phyloP scores from a whole-genome alignment of 2,329 filamentous ascomycete species.

The Hymenoscyphus scutula region DNA sequence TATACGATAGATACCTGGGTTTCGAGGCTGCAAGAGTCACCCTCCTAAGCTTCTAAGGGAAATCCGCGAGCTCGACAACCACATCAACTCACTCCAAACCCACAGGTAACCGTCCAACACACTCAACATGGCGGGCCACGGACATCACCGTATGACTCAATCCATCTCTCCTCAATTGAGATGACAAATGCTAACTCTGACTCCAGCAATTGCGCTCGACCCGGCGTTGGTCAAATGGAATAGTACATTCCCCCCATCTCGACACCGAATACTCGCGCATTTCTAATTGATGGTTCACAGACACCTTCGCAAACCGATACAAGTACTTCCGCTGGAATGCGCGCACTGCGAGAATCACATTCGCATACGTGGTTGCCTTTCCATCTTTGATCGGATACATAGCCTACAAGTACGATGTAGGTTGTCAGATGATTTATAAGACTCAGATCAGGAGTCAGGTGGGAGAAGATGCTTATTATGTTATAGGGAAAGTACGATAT shows the following conservation, averaged over 20 bases:
- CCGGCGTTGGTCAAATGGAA: slow-evolving; percentile 57
- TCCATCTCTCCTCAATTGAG: slow-evolving; percentile 1
- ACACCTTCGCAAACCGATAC: slow-evolving; percentile 80
- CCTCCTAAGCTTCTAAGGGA: neutral
- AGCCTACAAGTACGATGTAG: slow-evolving; percentile 82
- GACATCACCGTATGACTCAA: slow-evolving; percentile 42
- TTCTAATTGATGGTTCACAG: slow-evolving; percentile 45
- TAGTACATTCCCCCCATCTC: slow-evolving; percentile 39
- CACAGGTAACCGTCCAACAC: slow-evolving; percentile 25
- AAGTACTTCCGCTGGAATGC: slow-evolving; percentile 95
- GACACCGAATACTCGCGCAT: slow-evolving; percentile 12
- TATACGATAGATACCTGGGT: no score
- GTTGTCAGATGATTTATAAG: slow-evolving; percentile 42
- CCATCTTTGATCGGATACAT: slow-evolving; percentile 69
- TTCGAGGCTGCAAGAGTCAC: no score
- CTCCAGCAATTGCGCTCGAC: slow-evolving; percentile 34
- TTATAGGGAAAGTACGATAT: slow-evolving; percentile 79
- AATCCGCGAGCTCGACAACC: neutral
- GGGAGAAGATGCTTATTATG: slow-evolving; percentile 25
- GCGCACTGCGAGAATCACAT: slow-evolving; percentile 74
- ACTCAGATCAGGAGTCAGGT: neutral
- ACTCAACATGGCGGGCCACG: slow-evolving; percentile 47
- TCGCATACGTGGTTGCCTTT: slow-evolving; percentile 73
- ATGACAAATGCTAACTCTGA: slow-evolving; percentile 16
- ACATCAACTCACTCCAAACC: slow-evolving; percentile 3